Percentiles rank a stretch among this genome's conserved stretches.
Conservation (phyloP, 2,329 filamentous ascomycete species). For the Volutella citrinella region DNA sequence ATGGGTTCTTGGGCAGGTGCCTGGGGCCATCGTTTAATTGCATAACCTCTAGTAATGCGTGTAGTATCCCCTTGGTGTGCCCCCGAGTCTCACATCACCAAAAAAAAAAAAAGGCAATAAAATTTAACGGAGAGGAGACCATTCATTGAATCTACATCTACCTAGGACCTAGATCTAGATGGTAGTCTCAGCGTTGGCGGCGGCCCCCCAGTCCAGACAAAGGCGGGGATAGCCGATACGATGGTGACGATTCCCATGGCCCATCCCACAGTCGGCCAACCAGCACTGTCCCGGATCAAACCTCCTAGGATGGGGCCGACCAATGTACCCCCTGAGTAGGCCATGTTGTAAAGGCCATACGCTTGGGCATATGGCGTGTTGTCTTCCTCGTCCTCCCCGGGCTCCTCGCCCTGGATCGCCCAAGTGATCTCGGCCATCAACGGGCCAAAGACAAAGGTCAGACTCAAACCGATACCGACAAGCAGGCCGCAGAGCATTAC, state of each 20-base stretch:
- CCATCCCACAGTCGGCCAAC: constrained; percentile 33
- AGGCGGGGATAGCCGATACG: constrained; percentile 24
- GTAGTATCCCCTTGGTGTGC: no score
- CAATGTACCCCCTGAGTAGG: constrained; percentile 31
- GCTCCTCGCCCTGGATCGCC: constrained; percentile 23
- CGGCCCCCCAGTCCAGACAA: constrained; percentile 29
- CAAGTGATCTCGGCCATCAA: constrained; percentile 36
- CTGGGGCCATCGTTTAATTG: no score
- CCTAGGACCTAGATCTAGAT: background rate
- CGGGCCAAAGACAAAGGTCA: constrained; percentile 30
- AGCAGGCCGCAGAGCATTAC: constrained; percentile 32
- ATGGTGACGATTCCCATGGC: constrained; percentile 26
- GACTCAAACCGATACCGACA: constrained; percentile 27
- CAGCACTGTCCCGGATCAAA: constrained; percentile 29
- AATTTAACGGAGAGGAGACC: no score
- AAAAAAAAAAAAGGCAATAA: no score
- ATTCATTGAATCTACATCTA: background rate
- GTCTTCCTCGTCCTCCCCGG: constrained; percentile 16
- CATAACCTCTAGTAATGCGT: no score
- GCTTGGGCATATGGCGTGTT: constrained; percentile 31
- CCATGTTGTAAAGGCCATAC: constrained; percentile 35
- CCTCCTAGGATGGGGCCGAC: constrained; percentile 33
- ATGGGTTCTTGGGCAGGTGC: no score
- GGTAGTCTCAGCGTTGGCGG: constrained; percentile 8
- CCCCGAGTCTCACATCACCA: no score